Evolutionary conservation across 495 filamentous ascomycete genomes (phyloP).

Genomic region (Neurospora hispaniola): DNA sequence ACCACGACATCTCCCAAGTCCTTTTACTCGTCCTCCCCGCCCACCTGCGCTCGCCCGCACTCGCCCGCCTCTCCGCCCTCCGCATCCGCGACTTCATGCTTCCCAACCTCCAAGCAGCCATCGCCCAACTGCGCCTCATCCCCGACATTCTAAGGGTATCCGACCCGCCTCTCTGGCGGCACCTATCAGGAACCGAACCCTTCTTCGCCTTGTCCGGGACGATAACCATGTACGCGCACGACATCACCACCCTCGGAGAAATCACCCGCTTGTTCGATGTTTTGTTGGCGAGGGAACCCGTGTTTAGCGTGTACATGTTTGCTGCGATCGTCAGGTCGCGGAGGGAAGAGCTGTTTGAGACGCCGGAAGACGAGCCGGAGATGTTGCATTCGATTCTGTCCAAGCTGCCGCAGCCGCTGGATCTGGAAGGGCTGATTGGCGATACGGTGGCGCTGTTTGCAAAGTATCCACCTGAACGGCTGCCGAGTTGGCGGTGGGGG

Average conservation of each 20-base stretch:
- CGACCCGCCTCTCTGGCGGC: constrained; percentile 56
- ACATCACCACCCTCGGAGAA: constrained; percentile 79
- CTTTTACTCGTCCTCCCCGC: constrained; percentile 67
- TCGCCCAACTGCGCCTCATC: constrained; percentile 74
- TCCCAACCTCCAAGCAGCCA: constrained; percentile 68
- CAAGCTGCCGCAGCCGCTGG: constrained; percentile 75
- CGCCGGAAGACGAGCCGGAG: constrained; percentile 76
- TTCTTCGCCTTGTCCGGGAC: constrained; percentile 89
- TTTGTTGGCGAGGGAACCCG: constrained; percentile 71
- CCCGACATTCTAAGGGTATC: constrained; percentile 63
- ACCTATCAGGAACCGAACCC: constrained; percentile 67
- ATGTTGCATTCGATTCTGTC: constrained; percentile 86
- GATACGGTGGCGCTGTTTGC: constrained; percentile 52
- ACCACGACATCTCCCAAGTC: constrained; percentile 98
- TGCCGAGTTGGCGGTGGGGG: constrained; percentile 54
- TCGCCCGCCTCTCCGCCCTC: constrained; percentile 72
- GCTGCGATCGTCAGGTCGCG: constrained; percentile 76
- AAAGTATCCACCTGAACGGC: constrained; percentile 58
- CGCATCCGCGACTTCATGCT: constrained; percentile 97
- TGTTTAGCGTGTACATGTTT: constrained; percentile 83
- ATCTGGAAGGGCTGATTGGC: constrained; percentile 67
- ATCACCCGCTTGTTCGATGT: constrained; percentile 89
- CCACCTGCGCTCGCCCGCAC: constrained; percentile 38
- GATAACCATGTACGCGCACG: constrained; percentile 90
- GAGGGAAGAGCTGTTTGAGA: constrained; percentile 69